phyloP scores from a whole-genome alignment of 306 rosid species.

The Cotoneaster glaucophyllus region DNA sequence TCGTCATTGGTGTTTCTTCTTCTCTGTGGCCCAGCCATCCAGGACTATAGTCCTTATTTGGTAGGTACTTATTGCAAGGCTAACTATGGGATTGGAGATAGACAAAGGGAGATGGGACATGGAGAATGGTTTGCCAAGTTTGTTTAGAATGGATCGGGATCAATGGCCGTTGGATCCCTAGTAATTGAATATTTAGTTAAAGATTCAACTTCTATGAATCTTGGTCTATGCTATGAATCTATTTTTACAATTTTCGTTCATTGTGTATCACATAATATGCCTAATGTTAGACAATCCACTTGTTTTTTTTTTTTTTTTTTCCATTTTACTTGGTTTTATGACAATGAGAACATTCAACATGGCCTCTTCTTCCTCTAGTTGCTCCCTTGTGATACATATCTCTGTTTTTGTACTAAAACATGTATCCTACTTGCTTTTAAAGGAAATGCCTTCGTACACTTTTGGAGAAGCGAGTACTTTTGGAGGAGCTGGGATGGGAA shows the following conservation, averaged over 20 bases:
- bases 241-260: too few relatives aligned
- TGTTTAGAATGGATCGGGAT: not conserved
- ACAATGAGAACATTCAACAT: too few relatives aligned
- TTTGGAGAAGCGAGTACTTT: slow-evolving; percentile 63
- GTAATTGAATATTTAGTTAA: too few relatives aligned
- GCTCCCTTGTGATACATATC: slow-evolving; percentile 3
- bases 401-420: slow-evolving; percentile 19
- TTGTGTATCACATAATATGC: too few relatives aligned
- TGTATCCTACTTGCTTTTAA: slow-evolving; percentile 31
- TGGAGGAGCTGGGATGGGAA: slow-evolving; percentile 50
- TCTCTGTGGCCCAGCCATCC: not conserved
- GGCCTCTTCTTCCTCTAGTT: too few relatives aligned
- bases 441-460: slow-evolving; percentile 55
- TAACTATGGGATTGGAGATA: not conserved
- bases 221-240: too few relatives aligned
- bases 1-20: not conserved
- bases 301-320: too few relatives aligned
- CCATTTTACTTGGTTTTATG: too few relatives aligned
- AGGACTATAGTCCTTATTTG: not conserved
- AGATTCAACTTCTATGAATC: too few relatives aligned
- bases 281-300: too few relatives aligned
- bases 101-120: not conserved
- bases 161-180: too few relatives aligned
- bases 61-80: not conserved
- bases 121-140: too few relatives aligned